Evolutionary conservation across 768 basidiomycete species (phyloP).

Genomic region (Gautieria morchelliformis): DNA sequence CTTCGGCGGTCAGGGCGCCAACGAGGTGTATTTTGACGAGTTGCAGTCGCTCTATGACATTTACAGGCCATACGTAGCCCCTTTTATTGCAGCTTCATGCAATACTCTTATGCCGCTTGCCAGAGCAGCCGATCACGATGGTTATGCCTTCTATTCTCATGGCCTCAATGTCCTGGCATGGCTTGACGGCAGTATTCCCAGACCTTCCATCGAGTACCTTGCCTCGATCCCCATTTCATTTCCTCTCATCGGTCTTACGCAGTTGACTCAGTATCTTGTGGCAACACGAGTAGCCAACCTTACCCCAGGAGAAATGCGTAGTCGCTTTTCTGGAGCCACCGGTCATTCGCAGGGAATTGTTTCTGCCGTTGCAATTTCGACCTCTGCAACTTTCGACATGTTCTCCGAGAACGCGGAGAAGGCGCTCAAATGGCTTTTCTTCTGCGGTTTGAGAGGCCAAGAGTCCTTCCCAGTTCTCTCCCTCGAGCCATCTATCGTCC

Average conservation of each 20-base stretch:
- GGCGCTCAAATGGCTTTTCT: slow-evolving; percentile 88
- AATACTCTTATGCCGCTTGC: slow-evolving; percentile 67
- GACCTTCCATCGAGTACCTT: slow-evolving; percentile 77
- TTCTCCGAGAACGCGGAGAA: slow-evolving; percentile 71
- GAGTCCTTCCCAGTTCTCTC: slow-evolving; percentile 89
- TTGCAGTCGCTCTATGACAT: slow-evolving; percentile 84
- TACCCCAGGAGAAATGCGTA: slow-evolving; percentile 71
- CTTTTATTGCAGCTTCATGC: slow-evolving; percentile 58
- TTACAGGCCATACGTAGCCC: slow-evolving; percentile 77
- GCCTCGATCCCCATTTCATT: slow-evolving; percentile 91
- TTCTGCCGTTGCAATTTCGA: slow-evolving; percentile 82
- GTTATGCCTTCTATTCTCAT: slow-evolving; percentile 60
- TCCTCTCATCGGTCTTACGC: slow-evolving; percentile 93
- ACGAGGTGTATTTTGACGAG: slow-evolving; percentile 97
- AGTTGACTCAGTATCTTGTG: slow-evolving; percentile 86
- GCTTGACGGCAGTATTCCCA: slow-evolving; percentile 61
- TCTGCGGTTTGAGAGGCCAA: slow-evolving; percentile 86
- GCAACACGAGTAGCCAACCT: slow-evolving; percentile 66
- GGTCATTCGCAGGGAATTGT: slow-evolving; percentile 98
- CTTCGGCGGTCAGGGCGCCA: slow-evolving; percentile 96
- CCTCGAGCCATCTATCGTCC: slow-evolving; percentile 77
- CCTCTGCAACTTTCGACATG: slow-evolving; percentile 65
- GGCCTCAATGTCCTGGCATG: slow-evolving; percentile 79
- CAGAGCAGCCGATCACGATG: slow-evolving; percentile 38
- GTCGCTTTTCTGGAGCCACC: slow-evolving; percentile 74